phyloP scores from a whole-genome alignment of 2,329 filamentous ascomycete genomes.

The Phialophora macrospora region DNA sequence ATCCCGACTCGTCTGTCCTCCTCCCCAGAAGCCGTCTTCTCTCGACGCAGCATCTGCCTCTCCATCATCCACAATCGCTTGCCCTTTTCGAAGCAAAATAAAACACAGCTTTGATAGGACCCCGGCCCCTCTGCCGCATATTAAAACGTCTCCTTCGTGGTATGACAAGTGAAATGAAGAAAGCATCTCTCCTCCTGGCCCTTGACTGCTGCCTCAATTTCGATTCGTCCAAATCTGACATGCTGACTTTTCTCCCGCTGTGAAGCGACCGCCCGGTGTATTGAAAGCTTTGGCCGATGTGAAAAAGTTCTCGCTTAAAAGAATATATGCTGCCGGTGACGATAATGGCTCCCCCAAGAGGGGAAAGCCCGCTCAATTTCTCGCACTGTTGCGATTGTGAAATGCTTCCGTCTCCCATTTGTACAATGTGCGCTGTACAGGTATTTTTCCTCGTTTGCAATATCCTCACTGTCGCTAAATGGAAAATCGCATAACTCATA shows the following conservation, averaged over 20 bases:
- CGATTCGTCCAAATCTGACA: not conserved
- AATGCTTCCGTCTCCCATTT: slow-evolving; percentile 9
- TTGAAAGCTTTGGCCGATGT: not conserved
- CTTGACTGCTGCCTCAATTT: not conserved
- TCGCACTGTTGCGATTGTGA: not conserved
- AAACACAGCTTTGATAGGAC: slow-evolving; percentile 5
- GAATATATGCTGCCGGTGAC: not conserved
- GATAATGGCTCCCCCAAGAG: not conserved
- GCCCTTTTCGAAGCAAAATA: not conserved
- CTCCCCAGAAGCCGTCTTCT: not conserved
- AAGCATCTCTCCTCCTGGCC: not conserved
- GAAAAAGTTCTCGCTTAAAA: not conserved
- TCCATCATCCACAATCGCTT: not conserved
- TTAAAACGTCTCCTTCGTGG: slow-evolving; percentile 16
- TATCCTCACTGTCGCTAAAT: not conserved
- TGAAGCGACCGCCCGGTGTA: slow-evolving; percentile 24
- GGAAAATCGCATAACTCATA: slow-evolving; percentile 12
- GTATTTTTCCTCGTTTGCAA: not conserved
- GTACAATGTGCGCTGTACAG: slow-evolving; percentile 18
- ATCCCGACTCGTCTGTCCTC: not conserved
- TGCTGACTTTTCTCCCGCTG: slow-evolving; percentile 18
- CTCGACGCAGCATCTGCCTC: not conserved
- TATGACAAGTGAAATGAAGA: slow-evolving; percentile 8
- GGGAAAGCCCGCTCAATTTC: not conserved
- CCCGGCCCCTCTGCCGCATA: slow-evolving; percentile 10